phyloP scores from a whole-genome alignment of 2,329 filamentous ascomycete genomes.

The Talaromyces funiculosus region DNA sequence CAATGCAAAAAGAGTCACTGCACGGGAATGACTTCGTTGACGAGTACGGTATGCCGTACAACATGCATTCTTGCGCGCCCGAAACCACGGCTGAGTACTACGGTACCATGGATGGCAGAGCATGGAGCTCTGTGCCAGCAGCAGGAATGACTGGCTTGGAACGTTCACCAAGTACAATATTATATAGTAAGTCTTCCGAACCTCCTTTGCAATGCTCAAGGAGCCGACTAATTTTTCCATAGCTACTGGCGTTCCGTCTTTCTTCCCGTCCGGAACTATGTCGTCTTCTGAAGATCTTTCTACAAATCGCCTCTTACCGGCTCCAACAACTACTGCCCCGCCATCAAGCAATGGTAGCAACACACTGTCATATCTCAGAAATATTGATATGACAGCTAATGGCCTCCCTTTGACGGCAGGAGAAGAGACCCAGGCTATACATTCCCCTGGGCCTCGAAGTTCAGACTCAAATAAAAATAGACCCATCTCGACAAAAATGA shows the following conservation, averaged over 20 bases:
- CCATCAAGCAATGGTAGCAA: slow-evolving; percentile 11
- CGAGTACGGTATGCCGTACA: slow-evolving; percentile 22
- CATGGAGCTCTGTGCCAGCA: slow-evolving; percentile 24
- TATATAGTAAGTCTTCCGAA: slow-evolving; percentile 24
- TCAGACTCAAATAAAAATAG: neutral
- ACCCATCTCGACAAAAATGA: neutral
- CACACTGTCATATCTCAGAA: slow-evolving; percentile 7
- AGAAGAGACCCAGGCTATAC: neutral
- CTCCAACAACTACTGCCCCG: slow-evolving; percentile 25
- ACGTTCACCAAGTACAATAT: slow-evolving; percentile 19
- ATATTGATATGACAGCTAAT: neutral
- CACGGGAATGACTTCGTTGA: slow-evolving; percentile 28
- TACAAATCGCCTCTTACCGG: slow-evolving; percentile 32
- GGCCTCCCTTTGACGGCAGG: neutral
- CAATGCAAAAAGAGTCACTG: slow-evolving; percentile 21
- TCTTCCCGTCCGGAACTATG: slow-evolving; percentile 21
- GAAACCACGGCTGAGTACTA: slow-evolving; percentile 25
- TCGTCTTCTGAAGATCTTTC: slow-evolving; percentile 22
- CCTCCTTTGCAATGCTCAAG: slow-evolving; percentile 15
- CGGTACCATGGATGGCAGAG: slow-evolving; percentile 24
- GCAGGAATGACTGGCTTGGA: slow-evolving; percentile 4
- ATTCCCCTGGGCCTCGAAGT: neutral
- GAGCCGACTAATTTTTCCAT: slow-evolving; percentile 22
- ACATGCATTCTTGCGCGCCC: slow-evolving; percentile 30
- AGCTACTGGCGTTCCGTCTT: slow-evolving; percentile 23